Evolutionary conservation across 2,329 filamentous ascomycete genomes (phyloP).

Genomic region (Phialocephala sp.): DNA sequence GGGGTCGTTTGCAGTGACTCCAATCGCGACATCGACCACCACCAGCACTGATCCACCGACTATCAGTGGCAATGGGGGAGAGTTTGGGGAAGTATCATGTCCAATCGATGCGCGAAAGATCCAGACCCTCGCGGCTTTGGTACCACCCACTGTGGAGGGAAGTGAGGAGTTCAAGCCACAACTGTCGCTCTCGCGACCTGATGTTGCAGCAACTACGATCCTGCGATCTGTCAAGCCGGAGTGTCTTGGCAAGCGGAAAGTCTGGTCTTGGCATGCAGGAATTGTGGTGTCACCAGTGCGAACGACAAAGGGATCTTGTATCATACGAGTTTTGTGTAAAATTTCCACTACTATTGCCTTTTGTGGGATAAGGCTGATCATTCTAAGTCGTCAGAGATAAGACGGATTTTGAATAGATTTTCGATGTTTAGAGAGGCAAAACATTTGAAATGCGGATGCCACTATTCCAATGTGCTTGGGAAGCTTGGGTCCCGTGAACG

Average conservation of each 20-base stretch:
- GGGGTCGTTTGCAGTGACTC: background rate
- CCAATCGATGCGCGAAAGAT: background rate
- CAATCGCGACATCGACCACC: background rate
- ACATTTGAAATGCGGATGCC: background rate
- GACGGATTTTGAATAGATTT: background rate
- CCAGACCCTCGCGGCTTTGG: background rate
- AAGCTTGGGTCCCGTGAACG: background rate
- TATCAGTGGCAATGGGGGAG: background rate
- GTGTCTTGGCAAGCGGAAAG: background rate
- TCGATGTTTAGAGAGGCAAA: background rate
- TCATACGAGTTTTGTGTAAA: constrained; percentile 1
- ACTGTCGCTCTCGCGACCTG: too few species aligned
- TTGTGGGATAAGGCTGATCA: background rate
- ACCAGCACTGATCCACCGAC: background rate
- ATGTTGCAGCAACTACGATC: background rate
- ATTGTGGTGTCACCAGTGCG: background rate
- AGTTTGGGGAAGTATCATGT: background rate
- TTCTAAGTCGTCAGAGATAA: constrained; percentile 4
- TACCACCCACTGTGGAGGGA: background rate
- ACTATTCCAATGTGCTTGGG: background rate
- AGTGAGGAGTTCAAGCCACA: background rate
- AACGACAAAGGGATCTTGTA: background rate
- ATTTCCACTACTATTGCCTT: background rate
- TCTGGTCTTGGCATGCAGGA: background rate
- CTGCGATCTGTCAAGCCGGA: background rate